A percentile compares a stretch with the other conserved stretches of the same genome.
phyloP scores from a whole-genome alignment of 163 green algal genomes.

The Scenedesmus sp. region DNA sequence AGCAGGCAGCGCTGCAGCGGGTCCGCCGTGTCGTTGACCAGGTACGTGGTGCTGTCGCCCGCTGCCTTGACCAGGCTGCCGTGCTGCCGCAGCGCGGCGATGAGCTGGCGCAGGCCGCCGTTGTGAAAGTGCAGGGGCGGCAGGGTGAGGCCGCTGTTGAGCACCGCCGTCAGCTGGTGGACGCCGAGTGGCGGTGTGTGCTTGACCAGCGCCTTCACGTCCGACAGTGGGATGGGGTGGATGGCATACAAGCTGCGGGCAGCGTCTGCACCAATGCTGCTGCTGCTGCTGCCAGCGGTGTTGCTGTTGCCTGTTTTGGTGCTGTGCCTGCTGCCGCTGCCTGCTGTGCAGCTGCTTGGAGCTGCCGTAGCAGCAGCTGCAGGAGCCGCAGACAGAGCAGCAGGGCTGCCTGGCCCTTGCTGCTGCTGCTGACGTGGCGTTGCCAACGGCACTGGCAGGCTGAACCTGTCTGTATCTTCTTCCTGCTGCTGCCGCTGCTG shows the following conservation, averaged over 20 bases:
- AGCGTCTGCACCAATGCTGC: not conserved
- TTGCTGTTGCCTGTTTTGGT: not conserved
- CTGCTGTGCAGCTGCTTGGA: not conserved
- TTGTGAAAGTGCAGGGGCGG: conserved; percentile 77
- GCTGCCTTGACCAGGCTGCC: conserved; percentile 62
- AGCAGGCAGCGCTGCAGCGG: conserved; percentile 77
- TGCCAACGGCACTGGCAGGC: not conserved
- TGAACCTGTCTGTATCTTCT: conserved; percentile 5
- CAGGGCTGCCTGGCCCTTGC: not conserved
- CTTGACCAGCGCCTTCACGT: conserved; percentile 74
- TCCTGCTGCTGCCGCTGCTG: conserved; percentile 11
- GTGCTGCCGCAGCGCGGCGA: conserved; percentile 63
- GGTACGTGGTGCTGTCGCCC: conserved; percentile 70
- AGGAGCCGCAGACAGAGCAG: not conserved
- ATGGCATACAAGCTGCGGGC: conserved; percentile 73
- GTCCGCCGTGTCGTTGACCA: conserved; percentile 85
- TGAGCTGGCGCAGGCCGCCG: conserved; percentile 71
- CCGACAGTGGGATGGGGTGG: conserved; percentile 81
- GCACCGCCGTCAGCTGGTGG: conserved; percentile 75
- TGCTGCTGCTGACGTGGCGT: conserved; percentile 21
- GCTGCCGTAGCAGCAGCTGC: not conserved
- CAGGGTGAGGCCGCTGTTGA: conserved; percentile 75
- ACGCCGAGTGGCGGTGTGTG: conserved; percentile 67
- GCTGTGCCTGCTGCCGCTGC: not conserved
- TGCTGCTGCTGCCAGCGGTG: not conserved